Evolutionary conservation across 169 alveolate genomes (phyloP).

Genomic region (Plasmodium chabaudi): DNA sequence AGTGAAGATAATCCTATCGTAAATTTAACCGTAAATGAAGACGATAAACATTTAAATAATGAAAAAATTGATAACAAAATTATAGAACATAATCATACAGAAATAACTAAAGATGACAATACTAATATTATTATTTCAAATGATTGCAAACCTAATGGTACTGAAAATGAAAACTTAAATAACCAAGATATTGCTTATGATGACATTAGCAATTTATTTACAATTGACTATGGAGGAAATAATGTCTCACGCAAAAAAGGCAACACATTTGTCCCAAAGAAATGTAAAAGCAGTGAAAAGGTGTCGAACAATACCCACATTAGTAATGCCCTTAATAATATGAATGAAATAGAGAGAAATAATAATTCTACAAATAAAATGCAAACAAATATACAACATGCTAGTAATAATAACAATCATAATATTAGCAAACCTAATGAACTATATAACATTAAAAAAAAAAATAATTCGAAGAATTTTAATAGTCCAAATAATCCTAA

Average conservation of each 20-base stretch:
- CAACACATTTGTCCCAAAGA: background rate
- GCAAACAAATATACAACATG: background rate
- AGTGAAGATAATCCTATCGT: background rate
- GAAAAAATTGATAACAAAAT: too few species aligned
- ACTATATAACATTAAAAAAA: background rate
- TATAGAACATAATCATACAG: too few species aligned
- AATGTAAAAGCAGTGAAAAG: too few species aligned
- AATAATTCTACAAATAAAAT: conserved; percentile 10
- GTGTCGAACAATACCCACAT: background rate
- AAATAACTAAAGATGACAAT: too few species aligned
- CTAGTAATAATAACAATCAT: background rate
- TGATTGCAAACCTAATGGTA: background rate
- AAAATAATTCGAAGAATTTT: background rate
- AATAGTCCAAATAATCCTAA: background rate
- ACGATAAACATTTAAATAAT: background rate
- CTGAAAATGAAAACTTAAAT: background rate
- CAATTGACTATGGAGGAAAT: conserved; percentile 38
- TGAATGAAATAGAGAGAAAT: background rate
- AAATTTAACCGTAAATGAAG: background rate
- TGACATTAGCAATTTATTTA: conserved; percentile 6
- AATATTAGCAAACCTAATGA: background rate
- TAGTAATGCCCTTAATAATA: background rate
- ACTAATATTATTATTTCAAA: background rate
- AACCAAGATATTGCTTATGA: conserved; percentile 7
- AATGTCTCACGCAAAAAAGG: background rate